phyloP scores from a whole-genome alignment of 108 stramenopile species.

The Craspedostauros australis region DNA sequence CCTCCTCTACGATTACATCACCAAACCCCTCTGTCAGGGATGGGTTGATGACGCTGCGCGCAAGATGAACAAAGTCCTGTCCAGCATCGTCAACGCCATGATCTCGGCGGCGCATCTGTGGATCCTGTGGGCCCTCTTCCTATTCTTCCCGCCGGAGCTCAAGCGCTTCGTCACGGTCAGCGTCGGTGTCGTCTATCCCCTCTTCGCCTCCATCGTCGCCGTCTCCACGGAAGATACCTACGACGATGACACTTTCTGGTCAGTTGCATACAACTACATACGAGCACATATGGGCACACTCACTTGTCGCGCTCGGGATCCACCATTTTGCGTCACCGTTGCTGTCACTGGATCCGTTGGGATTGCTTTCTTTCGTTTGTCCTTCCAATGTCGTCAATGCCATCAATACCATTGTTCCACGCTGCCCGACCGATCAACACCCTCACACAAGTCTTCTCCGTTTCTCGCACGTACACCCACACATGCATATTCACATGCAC shows the following conservation, averaged over 20 bases:
- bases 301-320: background rate
- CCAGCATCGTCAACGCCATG: conserved; percentile 2
- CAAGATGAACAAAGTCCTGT: conserved; percentile 15
- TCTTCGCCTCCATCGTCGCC: conserved; percentile 29
- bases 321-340: background rate
- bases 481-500: no score
- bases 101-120: conserved; percentile 43
- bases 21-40: conserved; percentile 38
- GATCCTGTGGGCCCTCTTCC: conserved; percentile 39
- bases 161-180: conserved; percentile 38
- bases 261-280: background rate
- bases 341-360: background rate
- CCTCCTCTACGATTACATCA: conserved; percentile 32
- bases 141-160: conserved; percentile 33
- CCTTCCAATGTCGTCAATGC: background rate
- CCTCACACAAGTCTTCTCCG: no score
- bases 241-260: conserved; percentile 35
- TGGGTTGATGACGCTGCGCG: conserved; percentile 10
- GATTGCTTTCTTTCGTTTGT: conserved; percentile 1
- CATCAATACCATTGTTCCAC: no score
- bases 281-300: background rate
- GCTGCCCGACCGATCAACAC: no score
- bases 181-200: conserved; percentile 43
- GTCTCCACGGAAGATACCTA: conserved; percentile 33
- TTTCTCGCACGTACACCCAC: no score